These are phyloP conservation scores for Torulaspora quercuum DNA, from an alignment of 805 yeast genomes.

Conservation along the genomic window DNA sequence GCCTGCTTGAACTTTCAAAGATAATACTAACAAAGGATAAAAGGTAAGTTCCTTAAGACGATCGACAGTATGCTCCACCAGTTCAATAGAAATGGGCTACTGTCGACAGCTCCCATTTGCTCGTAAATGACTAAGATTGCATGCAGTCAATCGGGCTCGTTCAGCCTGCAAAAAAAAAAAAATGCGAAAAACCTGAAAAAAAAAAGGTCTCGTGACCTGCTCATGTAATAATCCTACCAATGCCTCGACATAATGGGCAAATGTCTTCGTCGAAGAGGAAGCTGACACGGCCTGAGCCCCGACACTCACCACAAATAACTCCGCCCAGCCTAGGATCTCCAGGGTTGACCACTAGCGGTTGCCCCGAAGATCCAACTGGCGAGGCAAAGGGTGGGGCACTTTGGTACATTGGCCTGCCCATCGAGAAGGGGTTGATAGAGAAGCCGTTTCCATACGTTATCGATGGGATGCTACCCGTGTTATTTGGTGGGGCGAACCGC, in stretches of 20 bases:
- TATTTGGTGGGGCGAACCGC: conserved; percentile 46
- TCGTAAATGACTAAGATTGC: too few relatives aligned
- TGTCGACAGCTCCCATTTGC: too few relatives aligned
- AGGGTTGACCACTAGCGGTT: conserved; percentile 50
- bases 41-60: too few relatives aligned
- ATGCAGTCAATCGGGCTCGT: too few relatives aligned
- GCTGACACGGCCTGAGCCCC: conserved; percentile 57
- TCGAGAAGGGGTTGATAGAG: conserved; percentile 5
- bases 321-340: conserved; percentile 84
- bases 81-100: too few relatives aligned
- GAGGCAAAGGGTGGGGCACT: conserved; percentile 17
- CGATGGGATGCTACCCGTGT: conserved; percentile 25
- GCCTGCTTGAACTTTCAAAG: too few relatives aligned
- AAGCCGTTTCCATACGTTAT: conserved; percentile 10
- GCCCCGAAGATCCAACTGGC: conserved; percentile 29
- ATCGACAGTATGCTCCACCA: too few relatives aligned
- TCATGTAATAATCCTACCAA: conserved; percentile 50
- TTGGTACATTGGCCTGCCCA: conserved; percentile 4
- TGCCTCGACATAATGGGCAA: conserved; percentile 63
- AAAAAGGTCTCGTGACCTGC: conserved; percentile 14
- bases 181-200: too few relatives aligned
- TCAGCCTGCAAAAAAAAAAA: too few relatives aligned
- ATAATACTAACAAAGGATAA: too few relatives aligned
- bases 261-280: conserved; percentile 58
- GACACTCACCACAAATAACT: conserved; percentile 63